Evolutionary conservation across 352 stramenopile genomes (phyloP).

Genomic region (Phytophthora multivora): DNA sequence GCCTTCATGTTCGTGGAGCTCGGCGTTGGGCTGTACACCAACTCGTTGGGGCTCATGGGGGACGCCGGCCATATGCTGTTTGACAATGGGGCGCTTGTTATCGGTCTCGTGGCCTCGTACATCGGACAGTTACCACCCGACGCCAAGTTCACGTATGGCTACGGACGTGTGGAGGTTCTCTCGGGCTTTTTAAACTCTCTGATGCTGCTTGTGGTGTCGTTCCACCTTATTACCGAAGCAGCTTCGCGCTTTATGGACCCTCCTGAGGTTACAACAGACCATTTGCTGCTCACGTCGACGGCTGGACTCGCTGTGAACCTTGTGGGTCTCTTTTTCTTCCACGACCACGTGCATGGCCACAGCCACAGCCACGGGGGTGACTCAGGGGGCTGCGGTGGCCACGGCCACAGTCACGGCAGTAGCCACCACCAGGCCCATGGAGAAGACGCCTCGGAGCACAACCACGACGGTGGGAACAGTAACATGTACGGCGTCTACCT

Average conservation of each 20-base stretch:
- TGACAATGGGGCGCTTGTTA: conserved; percentile 85
- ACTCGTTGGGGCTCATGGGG: conserved; percentile 85
- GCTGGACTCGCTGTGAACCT: conserved; percentile 86
- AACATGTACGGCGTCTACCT: conserved; percentile 94
- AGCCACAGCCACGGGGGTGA: conserved; percentile 57
- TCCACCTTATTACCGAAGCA: conserved; percentile 84
- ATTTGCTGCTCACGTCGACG: conserved; percentile 86
- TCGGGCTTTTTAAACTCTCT: conserved; percentile 89
- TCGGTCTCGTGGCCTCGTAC: conserved; percentile 85
- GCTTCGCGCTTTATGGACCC: conserved; percentile 74
- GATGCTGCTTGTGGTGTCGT: conserved; percentile 82
- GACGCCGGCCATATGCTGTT: conserved; percentile 92
- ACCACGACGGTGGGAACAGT: conserved; percentile 54
- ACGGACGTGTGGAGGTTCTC: conserved; percentile 85
- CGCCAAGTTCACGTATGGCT: conserved; percentile 83
- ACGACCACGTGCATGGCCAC: conserved; percentile 86
- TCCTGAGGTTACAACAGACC: conserved; percentile 78
- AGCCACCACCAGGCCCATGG: conserved; percentile 59
- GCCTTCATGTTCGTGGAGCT: conserved; percentile 91
- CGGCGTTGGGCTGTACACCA: conserved; percentile 80
- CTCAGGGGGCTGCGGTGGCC: conserved; percentile 39
- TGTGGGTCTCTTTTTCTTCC: conserved; percentile 90
- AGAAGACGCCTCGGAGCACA: conserved; percentile 39
- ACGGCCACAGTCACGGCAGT: conserved; percentile 69
- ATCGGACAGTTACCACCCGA: conserved; percentile 77